Conservation (phyloP, 208 protist species). For the Herpetomonas samuelpessoai region DNA sequence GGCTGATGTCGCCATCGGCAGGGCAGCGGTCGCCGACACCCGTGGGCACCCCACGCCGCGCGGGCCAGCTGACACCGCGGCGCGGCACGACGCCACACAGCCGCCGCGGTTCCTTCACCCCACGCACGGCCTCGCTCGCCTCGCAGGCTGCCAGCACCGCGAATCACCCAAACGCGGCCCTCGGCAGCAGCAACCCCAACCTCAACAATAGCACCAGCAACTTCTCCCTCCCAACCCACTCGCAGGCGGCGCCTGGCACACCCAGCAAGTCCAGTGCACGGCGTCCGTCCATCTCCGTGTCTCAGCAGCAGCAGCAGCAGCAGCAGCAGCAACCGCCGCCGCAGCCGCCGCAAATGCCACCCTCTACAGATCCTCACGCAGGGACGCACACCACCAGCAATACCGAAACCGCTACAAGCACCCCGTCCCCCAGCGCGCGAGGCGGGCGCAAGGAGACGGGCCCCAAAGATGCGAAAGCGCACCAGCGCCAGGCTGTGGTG, state of each 20-base stretch:
- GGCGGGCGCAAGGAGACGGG: neutral
- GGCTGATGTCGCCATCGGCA: neutral
- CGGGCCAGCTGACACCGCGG: neutral
- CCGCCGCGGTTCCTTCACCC: neutral
- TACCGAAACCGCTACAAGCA: neutral
- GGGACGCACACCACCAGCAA: neutral
- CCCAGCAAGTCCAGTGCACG: neutral
- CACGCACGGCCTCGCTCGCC: neutral
- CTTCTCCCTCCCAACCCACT: neutral
- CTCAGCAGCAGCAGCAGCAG: constrained; percentile 8
- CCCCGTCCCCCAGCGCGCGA: too few relatives aligned
- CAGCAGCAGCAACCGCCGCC: neutral
- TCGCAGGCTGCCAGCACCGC: neutral
- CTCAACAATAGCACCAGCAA: neutral
- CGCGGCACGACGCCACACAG: neutral
- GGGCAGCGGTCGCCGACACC: constrained; percentile 7
- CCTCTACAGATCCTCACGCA: neutral
- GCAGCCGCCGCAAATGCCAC: constrained; percentile 6
- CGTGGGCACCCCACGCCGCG: neutral
- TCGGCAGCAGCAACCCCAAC: neutral
- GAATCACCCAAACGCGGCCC: neutral
- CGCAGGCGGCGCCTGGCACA: neutral
- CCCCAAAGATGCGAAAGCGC: neutral
- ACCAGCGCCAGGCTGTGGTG: neutral
- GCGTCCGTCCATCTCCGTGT: neutral